Evolutionary conservation across 108 stramenopile species (phyloP).

Genomic region (Seminavis robusta): DNA sequence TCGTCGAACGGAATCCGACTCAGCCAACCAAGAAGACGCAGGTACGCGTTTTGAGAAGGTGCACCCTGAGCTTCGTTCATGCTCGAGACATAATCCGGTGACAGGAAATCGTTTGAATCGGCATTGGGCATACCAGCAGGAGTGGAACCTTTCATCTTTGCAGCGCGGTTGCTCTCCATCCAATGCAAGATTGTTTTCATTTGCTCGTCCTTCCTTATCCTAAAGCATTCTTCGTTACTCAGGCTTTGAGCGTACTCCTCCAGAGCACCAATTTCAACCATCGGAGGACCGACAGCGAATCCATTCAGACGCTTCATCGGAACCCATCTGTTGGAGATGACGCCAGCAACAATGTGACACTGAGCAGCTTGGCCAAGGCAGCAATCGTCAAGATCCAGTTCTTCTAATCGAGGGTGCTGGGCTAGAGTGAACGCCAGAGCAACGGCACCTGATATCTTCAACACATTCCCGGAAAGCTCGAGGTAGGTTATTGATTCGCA

Average conservation of each 20-base stretch:
- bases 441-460: constrained; percentile 81
- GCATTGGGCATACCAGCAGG: constrained; percentile 3
- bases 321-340: constrained; percentile 87
- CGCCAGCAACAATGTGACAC: constrained; percentile 84
- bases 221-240: constrained; percentile 84
- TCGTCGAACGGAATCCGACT: constrained; percentile 88
- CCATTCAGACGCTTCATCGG: constrained; percentile 82
- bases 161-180: constrained; percentile 72
- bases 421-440: constrained; percentile 81
- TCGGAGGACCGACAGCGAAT: constrained; percentile 77
- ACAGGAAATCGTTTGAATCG: constrained; percentile 27
- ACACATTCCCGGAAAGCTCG: constrained; percentile 78
- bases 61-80: constrained; percentile 64
- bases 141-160: constrained; percentile 16
- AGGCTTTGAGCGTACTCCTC: constrained; percentile 60
- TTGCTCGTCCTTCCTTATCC: constrained; percentile 77
- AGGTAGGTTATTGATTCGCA: constrained; percentile 82
- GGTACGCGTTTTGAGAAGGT: constrained; percentile 80
- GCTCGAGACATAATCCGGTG: constrained; percentile 54
- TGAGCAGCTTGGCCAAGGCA: constrained; percentile 85
- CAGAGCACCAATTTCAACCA: constrained; percentile 82
- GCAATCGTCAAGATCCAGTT: constrained; percentile 81
- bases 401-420: constrained; percentile 78
- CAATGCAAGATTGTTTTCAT: constrained; percentile 83
- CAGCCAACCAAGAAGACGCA: constrained; percentile 80